These are phyloP conservation scores for Sphagnum fallax DNA, from an alignment of 228 moss, liverwort and hornwort genomes.

Conservation along the genomic window DNA sequence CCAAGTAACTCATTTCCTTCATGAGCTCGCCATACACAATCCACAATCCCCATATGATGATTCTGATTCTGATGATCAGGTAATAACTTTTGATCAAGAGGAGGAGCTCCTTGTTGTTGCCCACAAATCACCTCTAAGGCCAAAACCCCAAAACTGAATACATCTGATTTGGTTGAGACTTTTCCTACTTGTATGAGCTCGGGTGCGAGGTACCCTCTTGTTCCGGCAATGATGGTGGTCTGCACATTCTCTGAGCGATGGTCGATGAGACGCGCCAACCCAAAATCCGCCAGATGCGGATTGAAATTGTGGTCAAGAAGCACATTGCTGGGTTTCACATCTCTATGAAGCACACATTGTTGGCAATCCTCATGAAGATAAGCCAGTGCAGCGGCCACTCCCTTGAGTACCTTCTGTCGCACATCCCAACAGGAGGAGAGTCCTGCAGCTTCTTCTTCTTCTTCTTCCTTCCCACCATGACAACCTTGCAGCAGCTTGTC, in stretches of 20 bases:
- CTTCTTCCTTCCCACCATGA: conserved; percentile 9
- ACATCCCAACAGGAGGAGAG: conserved; percentile 25
- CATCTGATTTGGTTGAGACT: conserved; percentile 42
- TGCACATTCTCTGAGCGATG: conserved; percentile 29
- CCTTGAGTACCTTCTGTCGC: conserved; percentile 30
- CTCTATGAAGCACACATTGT: conserved; percentile 57
- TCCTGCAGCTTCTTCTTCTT: conserved; percentile 13
- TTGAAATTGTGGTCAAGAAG: conserved; percentile 50
- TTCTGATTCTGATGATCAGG: conserved; percentile 10
- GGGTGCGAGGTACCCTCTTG: conserved; percentile 48
- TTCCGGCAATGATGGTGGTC: conserved; percentile 49
- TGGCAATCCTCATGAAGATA: conserved; percentile 56
- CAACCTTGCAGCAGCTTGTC: conserved; percentile 28
- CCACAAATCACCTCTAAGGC: conserved; percentile 53
- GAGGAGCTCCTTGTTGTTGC: conserved; percentile 27
- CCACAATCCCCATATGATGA: neutral
- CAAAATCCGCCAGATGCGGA: conserved; percentile 49
- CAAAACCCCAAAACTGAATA: conserved; percentile 45
- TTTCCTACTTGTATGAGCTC: conserved; percentile 46
- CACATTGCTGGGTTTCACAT: conserved; percentile 54
- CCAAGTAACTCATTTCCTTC: conserved; percentile 15
- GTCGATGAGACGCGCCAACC: conserved; percentile 46
- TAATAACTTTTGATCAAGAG: conserved; percentile 21
- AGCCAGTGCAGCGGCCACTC: conserved; percentile 47
- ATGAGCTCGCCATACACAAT: conserved; percentile 46